Percentiles rank a stretch among this genome's conserved stretches.
These are phyloP conservation scores for Colletotrichum acutatum DNA, from an alignment of 2,329 filamentous ascomycete genomes.

Conservation along the genomic window DNA sequence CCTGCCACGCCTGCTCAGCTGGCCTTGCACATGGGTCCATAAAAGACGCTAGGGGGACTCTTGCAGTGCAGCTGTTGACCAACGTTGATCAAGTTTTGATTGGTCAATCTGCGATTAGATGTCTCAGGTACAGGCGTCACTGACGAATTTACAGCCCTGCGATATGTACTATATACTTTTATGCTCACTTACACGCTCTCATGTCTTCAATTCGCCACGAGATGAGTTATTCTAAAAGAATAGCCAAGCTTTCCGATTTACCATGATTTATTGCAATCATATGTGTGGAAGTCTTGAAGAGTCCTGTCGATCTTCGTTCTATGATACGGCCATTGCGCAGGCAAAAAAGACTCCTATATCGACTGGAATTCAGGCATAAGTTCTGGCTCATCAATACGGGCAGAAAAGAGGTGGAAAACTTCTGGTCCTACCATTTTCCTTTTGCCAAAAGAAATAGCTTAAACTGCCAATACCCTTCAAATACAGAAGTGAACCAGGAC, in stretches of 20 bases:
- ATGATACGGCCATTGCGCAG: too few relatives aligned
- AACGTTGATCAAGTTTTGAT: constrained; percentile 1
- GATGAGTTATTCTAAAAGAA: neutral
- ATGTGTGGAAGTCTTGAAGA: too few relatives aligned
- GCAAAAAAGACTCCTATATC: too few relatives aligned
- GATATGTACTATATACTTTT: neutral
- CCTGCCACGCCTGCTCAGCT: neutral
- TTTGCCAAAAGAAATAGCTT: too few relatives aligned
- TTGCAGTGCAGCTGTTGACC: constrained; percentile 13
- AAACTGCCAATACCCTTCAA: neutral
- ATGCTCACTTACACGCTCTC: neutral
- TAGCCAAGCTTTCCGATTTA: neutral
- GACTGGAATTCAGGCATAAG: too few relatives aligned
- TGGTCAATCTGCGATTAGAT: neutral
- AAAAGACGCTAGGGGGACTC: constrained; percentile 6
- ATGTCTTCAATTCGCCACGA: neutral
- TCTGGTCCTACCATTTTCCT: too few relatives aligned
- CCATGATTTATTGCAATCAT: too few relatives aligned
- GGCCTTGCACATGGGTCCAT: constrained; percentile 24
- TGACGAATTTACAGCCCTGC: rapidly evolving
- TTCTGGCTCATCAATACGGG: too few relatives aligned
- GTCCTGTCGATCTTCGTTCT: too few relatives aligned
- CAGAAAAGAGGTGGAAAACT: too few relatives aligned
- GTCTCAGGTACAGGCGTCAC: neutral
- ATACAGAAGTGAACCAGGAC: neutral